These are phyloP conservation scores for Tulasnella calospora DNA, from an alignment of 768 basidiomycete species.

Conservation along the genomic window DNA sequence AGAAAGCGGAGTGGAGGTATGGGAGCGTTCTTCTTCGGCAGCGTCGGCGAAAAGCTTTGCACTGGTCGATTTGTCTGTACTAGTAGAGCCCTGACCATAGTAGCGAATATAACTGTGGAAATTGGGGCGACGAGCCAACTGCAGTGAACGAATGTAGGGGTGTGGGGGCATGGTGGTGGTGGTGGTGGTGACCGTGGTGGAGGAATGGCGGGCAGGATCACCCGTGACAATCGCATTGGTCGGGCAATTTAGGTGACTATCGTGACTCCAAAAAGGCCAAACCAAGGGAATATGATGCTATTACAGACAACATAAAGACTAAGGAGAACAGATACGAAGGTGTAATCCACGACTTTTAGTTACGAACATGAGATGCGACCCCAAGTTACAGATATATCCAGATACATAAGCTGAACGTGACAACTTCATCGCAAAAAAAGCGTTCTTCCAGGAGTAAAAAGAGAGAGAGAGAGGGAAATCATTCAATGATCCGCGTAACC, in stretches of 20 bases:
- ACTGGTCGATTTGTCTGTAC: constrained; percentile 13
- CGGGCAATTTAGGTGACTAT: background rate
- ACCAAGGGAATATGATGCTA: background rate
- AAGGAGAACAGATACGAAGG: background rate
- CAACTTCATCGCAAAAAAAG: background rate
- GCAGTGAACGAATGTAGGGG: background rate
- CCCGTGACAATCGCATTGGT: background rate
- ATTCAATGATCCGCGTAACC: constrained; percentile 35
- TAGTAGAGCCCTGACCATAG: background rate
- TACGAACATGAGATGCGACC: background rate
- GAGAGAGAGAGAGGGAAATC: background rate
- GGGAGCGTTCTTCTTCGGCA: background rate
- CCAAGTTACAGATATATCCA: background rate
- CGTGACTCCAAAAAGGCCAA: background rate
- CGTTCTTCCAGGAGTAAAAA: too few relatives aligned
- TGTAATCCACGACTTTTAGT: background rate
- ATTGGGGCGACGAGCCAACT: background rate
- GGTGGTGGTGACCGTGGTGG: too few relatives aligned
- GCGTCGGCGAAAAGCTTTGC: constrained; percentile 27
- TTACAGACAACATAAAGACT: background rate
- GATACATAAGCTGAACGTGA: background rate
- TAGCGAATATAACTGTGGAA: background rate
- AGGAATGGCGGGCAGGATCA: background rate
- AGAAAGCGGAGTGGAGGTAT: background rate
- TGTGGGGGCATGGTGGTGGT: background rate